Evolutionary conservation across 208 protist species (phyloP), one percentile per base, ranked within the genome.

Genomic region (Acanthamoeba lenticulata): DNA sequence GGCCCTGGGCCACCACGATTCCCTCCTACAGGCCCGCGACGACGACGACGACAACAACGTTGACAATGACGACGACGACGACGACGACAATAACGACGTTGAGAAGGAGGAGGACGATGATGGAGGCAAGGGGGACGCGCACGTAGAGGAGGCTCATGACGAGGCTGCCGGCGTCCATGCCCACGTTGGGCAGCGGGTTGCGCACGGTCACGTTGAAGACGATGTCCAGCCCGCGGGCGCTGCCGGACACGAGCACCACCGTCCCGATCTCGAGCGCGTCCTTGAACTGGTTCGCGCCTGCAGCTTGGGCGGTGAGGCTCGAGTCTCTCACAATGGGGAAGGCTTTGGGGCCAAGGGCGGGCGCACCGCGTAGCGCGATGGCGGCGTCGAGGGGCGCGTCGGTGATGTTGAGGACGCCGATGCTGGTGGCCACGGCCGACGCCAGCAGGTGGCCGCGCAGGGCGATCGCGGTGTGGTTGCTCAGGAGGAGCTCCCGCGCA

Each of bases 261-360:
- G 29, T 17, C 3, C 29, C 24, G n/a, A 90, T 40, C 5, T 4
- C 7, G 17, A 90, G 6, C 15, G 42, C 44, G 36, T 65, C 49
- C 32, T 90, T 65, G 49, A 90, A 90, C 34, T 90, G 83, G 47
- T 90, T 65, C 34, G 83, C 83, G 9, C 83, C 83, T 90, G 83
- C 36, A 21, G 17, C 17, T 24, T 15, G 52, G 19, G 13, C n/a
- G 15, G 21, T 83, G 19, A 42, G 15, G 13, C 21, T 49, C 62
- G 21, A 34, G 72, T 45, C 15, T 36, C 38, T 29, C 7, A 38
- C 15, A 67, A 32, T 67, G 57, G 1, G 5, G 4, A 2, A 38
- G 38, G 27, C 24, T 72, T 9, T 13, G 29, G 7, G 40, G 49
- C 38, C 3, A 36, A 15, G 67, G 38, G 29, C 29, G 67, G 11